phyloP scores from a whole-genome alignment of 2,329 filamentous ascomycete species.

The Celoporthe dispersa region DNA sequence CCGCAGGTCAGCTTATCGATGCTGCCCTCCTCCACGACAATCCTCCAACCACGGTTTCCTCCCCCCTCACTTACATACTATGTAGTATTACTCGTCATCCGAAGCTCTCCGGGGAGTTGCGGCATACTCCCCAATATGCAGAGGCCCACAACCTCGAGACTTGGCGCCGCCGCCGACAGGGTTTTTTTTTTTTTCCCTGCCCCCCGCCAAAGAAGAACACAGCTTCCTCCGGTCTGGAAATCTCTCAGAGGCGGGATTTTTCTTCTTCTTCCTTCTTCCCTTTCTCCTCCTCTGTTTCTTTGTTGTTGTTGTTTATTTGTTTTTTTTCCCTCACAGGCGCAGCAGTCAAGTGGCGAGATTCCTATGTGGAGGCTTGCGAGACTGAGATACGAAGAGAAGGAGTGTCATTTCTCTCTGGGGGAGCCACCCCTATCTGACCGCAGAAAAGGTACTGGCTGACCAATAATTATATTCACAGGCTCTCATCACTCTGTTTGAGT shows the following conservation, averaged over 20 bases:
- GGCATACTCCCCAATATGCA: neutral
- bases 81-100: neutral
- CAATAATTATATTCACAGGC: neutral
- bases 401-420: constrained; percentile 1
- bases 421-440: constrained; percentile 24
- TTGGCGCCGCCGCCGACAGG: neutral
- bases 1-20: constrained; percentile 11
- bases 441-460: constrained; percentile 20
- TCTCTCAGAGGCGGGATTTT: neutral
- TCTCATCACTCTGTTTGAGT: constrained; percentile 22
- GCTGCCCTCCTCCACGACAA: neutral
- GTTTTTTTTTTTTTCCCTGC: neutral
- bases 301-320: neutral
- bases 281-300: neutral
- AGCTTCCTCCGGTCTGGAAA: neutral
- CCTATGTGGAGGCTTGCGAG: constrained; percentile 14
- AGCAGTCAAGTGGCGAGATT: constrained; percentile 2
- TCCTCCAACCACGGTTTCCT: neutral
- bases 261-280: too few species aligned
- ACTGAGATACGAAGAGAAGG: constrained; percentile 4
- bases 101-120: too few species aligned
- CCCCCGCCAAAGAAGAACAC: neutral
- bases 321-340: neutral
- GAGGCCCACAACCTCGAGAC: neutral
- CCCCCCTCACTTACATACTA: neutral